Evolutionary conservation across 78 protist species (phyloP).

Genomic region (Dictyostelium intermedium): DNA sequence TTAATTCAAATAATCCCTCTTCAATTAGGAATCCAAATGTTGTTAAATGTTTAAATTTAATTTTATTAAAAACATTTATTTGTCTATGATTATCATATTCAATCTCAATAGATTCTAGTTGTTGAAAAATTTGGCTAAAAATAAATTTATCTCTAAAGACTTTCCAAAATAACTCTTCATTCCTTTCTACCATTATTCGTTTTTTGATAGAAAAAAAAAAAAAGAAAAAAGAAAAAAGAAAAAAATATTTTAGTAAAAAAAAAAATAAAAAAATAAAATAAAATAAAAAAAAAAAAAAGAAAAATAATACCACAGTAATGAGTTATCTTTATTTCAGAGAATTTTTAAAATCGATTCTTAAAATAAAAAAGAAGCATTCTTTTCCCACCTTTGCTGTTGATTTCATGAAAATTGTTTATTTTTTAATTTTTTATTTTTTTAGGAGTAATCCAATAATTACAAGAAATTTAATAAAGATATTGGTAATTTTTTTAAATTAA

Average conservation of each 20-base stretch:
- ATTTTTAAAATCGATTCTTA: too few relatives aligned
- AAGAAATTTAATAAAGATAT: too few relatives aligned
- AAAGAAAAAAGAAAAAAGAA: not conserved
- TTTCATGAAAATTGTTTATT: too few relatives aligned
- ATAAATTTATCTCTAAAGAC: not conserved
- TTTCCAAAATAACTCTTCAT: not conserved
- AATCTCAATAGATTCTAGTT: not conserved
- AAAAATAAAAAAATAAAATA: too few relatives aligned
- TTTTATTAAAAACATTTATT: not conserved
- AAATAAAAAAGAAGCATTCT: too few relatives aligned
- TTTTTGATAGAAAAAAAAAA: not conserved
- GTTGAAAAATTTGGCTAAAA: not conserved
- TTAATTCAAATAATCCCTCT: not conserved
- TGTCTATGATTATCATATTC: not conserved
- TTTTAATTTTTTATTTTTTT: too few relatives aligned
- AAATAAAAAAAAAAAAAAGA: too few relatives aligned
- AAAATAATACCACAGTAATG: too few relatives aligned
- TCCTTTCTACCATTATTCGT: not conserved
- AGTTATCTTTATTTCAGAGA: too few relatives aligned
- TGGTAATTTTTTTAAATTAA: too few relatives aligned
- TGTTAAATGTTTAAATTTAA: not conserved
- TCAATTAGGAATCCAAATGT: not conserved
- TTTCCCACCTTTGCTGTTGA: too few relatives aligned
- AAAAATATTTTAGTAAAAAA: not conserved
- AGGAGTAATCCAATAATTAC: too few relatives aligned